These are phyloP conservation scores for Yamadazyma takamatsuzukensis DNA, from an alignment of 805 yeast species.

Conservation along the genomic window DNA sequence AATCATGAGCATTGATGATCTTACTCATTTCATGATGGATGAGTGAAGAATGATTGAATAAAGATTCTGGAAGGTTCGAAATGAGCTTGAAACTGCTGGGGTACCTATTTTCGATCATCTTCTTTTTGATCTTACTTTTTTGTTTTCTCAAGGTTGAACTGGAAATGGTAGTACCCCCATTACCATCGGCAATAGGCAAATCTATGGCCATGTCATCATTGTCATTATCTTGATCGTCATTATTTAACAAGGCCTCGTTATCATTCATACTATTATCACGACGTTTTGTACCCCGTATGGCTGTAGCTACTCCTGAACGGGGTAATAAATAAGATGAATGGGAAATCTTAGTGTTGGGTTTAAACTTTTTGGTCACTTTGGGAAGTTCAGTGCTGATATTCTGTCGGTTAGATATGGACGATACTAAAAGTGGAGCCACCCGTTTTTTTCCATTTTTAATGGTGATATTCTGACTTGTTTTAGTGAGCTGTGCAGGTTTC, in stretches of 20 bases:
- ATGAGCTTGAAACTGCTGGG: constrained; percentile 34
- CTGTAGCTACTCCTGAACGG: constrained; percentile 58
- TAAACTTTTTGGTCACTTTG: constrained; percentile 16
- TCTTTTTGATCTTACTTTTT: constrained; percentile 26
- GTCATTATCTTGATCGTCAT: constrained; percentile 39
- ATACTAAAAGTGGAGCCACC: constrained; percentile 66
- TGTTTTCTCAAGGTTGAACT: constrained; percentile 30
- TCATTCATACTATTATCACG: constrained; percentile 12
- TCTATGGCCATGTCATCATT: constrained; percentile 46
- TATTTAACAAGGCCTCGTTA: constrained; percentile 5
- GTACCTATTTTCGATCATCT: constrained; percentile 28
- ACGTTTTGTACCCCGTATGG: constrained; percentile 53
- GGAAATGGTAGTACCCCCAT: constrained; percentile 19
- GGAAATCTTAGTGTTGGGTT: constrained; percentile 33
- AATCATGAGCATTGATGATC: constrained; percentile 18
- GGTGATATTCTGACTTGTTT: constrained; percentile 43
- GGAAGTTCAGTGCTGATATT: not conserved
- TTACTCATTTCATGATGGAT: constrained; percentile 28
- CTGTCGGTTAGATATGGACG: constrained; percentile 31
- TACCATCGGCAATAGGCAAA: constrained; percentile 15
- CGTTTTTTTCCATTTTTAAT: constrained; percentile 74
- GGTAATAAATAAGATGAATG: constrained; percentile 53
- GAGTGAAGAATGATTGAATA: constrained; percentile 31
- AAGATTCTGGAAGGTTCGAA: constrained; percentile 30
- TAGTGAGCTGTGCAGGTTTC: not conserved